Evolutionary conservation across 2,329 filamentous ascomycete genomes (phyloP).

Genomic region (Elsinoe ampelina): DNA sequence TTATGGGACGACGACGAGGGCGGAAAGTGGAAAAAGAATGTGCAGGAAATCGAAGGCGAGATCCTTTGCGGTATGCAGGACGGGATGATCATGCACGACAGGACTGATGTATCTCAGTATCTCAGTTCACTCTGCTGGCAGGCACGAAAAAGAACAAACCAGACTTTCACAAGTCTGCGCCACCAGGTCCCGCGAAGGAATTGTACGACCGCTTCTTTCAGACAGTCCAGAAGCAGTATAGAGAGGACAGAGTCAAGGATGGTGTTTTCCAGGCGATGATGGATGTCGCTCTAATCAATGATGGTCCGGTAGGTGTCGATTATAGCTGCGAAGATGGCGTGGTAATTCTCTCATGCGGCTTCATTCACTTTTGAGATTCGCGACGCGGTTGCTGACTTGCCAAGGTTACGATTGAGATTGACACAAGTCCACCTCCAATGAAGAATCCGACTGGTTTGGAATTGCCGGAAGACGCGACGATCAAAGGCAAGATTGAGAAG

Average conservation of each 20-base stretch:
- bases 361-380: constrained; percentile 11
- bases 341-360: constrained; percentile 36
- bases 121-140: constrained; percentile 90
- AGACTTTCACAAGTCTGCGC: constrained; percentile 82
- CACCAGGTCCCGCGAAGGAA: constrained; percentile 64
- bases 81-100: background rate
- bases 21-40: constrained; percentile 80
- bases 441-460: constrained; percentile 25
- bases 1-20: constrained; percentile 80
- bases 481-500: constrained; percentile 27
- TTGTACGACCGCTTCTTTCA: constrained; percentile 78
- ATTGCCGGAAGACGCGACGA: constrained; percentile 20
- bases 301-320: constrained; percentile 60
- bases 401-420: constrained; percentile 42
- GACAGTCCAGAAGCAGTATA: constrained; percentile 64
- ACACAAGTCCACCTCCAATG: constrained; percentile 38
- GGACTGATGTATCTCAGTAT: constrained; percentile 51
- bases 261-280: constrained; percentile 99
- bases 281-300: constrained; percentile 88
- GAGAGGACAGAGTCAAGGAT: constrained; percentile 70
- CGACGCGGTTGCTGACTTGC: constrained; percentile 12
- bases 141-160: constrained; percentile 94
- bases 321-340: constrained; percentile 48
- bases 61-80: constrained; percentile 71
- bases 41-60: constrained; percentile 81